Percentiles rank a stretch among this genome's conserved stretches.
These are phyloP conservation scores for Termitomyces sp. DNA, from an alignment of 768 basidiomycete genomes.

Conservation along the genomic window DNA sequence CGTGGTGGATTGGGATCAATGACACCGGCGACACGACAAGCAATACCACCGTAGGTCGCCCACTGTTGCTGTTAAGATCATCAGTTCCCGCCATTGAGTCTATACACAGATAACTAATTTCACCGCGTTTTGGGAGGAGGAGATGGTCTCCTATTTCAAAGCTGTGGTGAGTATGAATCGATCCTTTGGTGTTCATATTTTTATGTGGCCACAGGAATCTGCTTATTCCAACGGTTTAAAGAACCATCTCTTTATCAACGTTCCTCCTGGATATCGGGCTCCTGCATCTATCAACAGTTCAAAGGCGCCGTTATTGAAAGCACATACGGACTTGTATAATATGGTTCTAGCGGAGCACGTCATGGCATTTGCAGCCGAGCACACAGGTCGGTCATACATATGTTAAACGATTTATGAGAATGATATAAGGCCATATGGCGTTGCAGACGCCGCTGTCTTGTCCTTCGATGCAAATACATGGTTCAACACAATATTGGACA, in stretches of 20 bases:
- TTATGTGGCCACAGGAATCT: slow-evolving; percentile 25
- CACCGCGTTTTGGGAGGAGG: slow-evolving; percentile 41
- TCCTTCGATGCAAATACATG: slow-evolving; percentile 46
- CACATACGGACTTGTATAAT: slow-evolving; percentile 16
- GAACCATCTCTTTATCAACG: slow-evolving; percentile 50
- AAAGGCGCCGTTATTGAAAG: slow-evolving; percentile 28
- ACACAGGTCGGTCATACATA: background rate
- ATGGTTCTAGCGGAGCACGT: background rate
- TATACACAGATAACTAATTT: slow-evolving; percentile 41
- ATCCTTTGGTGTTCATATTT: background rate
- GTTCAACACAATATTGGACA: slow-evolving; percentile 42
- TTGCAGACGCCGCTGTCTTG: slow-evolving; percentile 31
- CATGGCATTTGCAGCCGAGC: background rate
- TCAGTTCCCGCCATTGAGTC: background rate
- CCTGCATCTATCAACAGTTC: slow-evolving; percentile 31
- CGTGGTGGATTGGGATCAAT: slow-evolving; percentile 60
- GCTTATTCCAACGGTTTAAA: slow-evolving; percentile 35
- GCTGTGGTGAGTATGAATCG: slow-evolving; percentile 35
- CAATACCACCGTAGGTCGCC: slow-evolving; percentile 28
- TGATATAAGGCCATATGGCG: background rate
- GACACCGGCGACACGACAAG: slow-evolving; percentile 46
- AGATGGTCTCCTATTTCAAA: slow-evolving; percentile 44
- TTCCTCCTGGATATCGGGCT: slow-evolving; percentile 48
- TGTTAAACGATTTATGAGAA: background rate
- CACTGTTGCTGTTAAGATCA: background rate